A percentile compares a stretch with the other conserved stretches of the same genome.
These are phyloP conservation scores for Nakaseomyces uthaithaninus DNA, from an alignment of 1,139 yeast genomes.

Conservation along the genomic window DNA sequence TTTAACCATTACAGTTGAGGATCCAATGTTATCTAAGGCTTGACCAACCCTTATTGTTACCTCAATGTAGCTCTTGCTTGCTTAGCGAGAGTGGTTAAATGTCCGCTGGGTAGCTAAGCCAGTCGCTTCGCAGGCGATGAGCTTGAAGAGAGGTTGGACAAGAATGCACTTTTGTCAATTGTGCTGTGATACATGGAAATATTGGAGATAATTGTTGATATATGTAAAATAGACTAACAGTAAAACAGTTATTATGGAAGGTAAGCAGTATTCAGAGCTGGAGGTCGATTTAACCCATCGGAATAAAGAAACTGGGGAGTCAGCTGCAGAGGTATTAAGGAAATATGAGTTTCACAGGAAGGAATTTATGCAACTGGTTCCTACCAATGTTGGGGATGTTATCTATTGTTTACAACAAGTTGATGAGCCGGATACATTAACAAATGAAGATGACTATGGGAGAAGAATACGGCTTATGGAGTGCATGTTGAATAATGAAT, in stretches of 20 bases:
- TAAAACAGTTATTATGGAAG: too few species aligned
- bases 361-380: not conserved
- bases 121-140: too few species aligned
- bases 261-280: not conserved
- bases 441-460: constrained; percentile 54
- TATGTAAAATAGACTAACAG: too few species aligned
- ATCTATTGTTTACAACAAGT: constrained; percentile 40
- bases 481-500: constrained; percentile 31
- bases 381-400: constrained; percentile 31
- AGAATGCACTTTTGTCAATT: too few species aligned
- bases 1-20: too few species aligned
- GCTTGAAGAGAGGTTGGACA: too few species aligned
- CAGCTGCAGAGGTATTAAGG: not conserved
- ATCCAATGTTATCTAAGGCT: too few species aligned
- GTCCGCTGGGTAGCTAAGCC: too few species aligned
- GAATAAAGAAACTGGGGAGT: not conserved
- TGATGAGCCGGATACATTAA: constrained; percentile 51
- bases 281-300: not conserved
- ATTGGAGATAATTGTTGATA: not conserved
- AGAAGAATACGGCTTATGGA: constrained; percentile 52
- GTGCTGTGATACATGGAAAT: not conserved
- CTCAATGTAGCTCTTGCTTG: too few species aligned
- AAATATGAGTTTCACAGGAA: not conserved
- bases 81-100: too few species aligned
- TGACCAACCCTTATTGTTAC: too few species aligned